Evolutionary conservation across 352 stramenopile species (phyloP), one percentile per base, ranked within the genome.

Genomic region (Pythium phragmiticola): DNA sequence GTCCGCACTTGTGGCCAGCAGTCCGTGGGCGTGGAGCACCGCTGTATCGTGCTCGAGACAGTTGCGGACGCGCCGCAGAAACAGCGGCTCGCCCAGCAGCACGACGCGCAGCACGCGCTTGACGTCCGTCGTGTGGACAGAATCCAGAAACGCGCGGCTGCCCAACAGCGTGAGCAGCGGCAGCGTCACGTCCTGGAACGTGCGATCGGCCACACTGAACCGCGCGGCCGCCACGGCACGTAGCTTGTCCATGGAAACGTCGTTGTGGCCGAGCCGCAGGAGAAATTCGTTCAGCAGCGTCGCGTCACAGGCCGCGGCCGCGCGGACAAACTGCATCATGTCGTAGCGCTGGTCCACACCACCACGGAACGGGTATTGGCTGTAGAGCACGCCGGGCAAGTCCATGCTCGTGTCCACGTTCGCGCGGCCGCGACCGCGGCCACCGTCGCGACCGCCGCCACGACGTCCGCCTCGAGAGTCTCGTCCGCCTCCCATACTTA

Each of bases 141-240:
- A 66, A 8, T 82, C 74, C n/a, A 69, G 66, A 54, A 85, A 85
- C 57, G 5, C 17, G 45, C 78, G 80, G 63, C 63, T 80, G 17
- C 65, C 73, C 13, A 84, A 34, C 39, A 80, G 46, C 42, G 74
- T 67, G 21, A 84, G 39, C 65, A 84, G 41, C 26, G 65, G 65
- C 34, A 84, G 57, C 34, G 45, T 45, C 9, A 63, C 47, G 30
- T 63, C 56, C 21, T 63, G 56, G 34, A 63, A 63, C 33, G 43
- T 63, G 43, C 56, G 43, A 13, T 26, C n/a, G 45, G 43, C 28
- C 30, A 63, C 56, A 36, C 36, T 46, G 33, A 55, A n/a, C 19
- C 56, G 56, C 21, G 47, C 45, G 43, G 56, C 43, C 45, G 47
- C 56, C 14, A 63, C 23, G 9, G 45, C 30, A 0, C 56, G 56